A percentile compares a stretch with the other conserved stretches of the same genome.
Evolutionary conservation across 2,329 filamentous ascomycete species (phyloP).

Genomic region (Colletotrichum theobromicola): DNA sequence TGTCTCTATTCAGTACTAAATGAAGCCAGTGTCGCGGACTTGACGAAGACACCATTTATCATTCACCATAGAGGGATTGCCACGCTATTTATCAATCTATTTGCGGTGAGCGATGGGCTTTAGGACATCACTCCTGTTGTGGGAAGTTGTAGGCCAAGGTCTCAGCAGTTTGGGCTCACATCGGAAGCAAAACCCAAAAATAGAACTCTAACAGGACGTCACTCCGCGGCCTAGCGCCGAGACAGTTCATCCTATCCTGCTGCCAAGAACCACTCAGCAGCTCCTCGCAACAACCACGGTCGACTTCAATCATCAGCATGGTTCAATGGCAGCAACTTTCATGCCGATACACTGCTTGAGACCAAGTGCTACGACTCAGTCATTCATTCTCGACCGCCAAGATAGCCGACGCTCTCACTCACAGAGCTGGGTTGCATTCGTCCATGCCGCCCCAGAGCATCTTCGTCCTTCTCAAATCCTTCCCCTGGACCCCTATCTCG

Average conservation of each 20-base stretch:
- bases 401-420: background rate
- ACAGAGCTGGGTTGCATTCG: background rate
- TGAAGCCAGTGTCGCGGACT: background rate
- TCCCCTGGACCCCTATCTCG: background rate
- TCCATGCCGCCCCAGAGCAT: background rate
- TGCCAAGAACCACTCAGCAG: background rate
- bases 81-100: background rate
- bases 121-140: fast-evolving
- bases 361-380: background rate
- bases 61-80: background rate
- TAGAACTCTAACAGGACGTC: background rate
- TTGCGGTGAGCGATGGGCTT: background rate
- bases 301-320: background rate
- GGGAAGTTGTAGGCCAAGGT: background rate
- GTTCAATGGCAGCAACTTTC: background rate
- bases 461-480: background rate
- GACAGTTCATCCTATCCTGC: background rate
- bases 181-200: background rate
- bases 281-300: background rate
- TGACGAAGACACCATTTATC: fast-evolving
- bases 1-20: background rate
- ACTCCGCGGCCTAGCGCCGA: background rate
- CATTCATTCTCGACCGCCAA: background rate
- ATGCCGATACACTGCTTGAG: background rate
- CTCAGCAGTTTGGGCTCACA: background rate